These are phyloP conservation scores for Trebouxia sp. DNA, from an alignment of 139 green algal species.

Conservation along the genomic window DNA sequence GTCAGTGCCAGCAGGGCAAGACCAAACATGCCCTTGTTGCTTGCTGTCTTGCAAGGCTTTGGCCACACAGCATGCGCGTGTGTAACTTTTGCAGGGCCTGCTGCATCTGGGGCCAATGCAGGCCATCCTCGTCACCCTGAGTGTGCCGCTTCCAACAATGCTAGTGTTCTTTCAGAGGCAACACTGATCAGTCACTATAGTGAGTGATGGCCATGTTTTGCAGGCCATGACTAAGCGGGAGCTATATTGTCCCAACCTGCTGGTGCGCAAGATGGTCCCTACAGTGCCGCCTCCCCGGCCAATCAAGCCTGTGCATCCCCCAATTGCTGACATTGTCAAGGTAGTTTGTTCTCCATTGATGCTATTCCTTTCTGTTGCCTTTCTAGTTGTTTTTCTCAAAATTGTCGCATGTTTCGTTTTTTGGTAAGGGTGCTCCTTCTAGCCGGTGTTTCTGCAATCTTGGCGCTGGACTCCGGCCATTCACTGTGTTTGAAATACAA, in stretches of 20 bases:
- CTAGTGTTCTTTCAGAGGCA: background rate
- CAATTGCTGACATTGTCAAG: slow-evolving; percentile 61
- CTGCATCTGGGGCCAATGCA: slow-evolving; percentile 19
- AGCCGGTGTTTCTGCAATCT: no score
- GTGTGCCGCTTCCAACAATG: background rate
- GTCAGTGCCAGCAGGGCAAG: no score
- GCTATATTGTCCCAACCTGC: slow-evolving; percentile 57
- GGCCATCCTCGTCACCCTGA: background rate
- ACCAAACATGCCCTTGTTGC: no score
- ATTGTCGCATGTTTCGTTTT: no score
- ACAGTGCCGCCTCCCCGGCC: background rate
- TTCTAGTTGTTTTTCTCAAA: no score
- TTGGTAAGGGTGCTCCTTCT: no score
- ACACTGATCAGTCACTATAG: background rate
- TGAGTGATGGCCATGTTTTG: slow-evolving; percentile 36
- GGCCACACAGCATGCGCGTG: no score
- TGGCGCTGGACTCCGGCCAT: no score
- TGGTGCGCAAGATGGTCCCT: slow-evolving; percentile 16
- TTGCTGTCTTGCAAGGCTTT: no score
- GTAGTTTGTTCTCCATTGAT: background rate
- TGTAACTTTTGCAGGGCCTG: no score
- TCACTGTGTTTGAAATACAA: no score
- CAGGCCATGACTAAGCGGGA: slow-evolving; percentile 48
- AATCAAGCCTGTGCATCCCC: slow-evolving; percentile 54
- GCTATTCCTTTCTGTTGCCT: no score